Conservation (phyloP, 306 rosid genomes). For the Pyrus betulifolia region DNA sequence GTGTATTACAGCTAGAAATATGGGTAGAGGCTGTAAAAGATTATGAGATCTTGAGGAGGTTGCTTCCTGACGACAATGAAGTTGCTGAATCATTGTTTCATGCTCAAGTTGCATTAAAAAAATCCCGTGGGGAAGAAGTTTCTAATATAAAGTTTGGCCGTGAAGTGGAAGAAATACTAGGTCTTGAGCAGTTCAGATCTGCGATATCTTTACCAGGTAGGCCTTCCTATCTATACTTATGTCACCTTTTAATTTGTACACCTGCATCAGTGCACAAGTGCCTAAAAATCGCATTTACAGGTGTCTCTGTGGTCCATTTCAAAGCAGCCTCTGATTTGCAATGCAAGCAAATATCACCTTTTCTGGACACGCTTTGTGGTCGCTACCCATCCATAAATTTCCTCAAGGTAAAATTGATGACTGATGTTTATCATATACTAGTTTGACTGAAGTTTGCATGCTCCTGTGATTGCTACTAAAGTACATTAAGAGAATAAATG, state of each 20-base stretch:
- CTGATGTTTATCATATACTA: neutral
- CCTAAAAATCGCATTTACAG: constrained; percentile 26
- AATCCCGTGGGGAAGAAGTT: constrained; percentile 87
- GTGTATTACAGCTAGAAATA: constrained; percentile 61
- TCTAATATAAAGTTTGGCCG: constrained; percentile 76
- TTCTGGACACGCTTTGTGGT: constrained; percentile 60
- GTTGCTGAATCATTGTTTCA: constrained; percentile 88
- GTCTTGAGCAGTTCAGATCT: constrained; percentile 74
- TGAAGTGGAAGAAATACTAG: constrained; percentile 76
- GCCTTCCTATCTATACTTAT: neutral
- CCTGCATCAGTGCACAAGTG: neutral
- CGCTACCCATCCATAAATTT: constrained; percentile 84
- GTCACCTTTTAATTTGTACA: neutral
- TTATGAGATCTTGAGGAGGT: constrained; percentile 62
- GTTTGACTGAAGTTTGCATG: neutral
- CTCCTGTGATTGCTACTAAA: neutral
- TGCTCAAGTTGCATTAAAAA: constrained; percentile 79
- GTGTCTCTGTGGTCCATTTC: constrained; percentile 81
- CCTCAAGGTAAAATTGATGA: constrained; percentile 50
- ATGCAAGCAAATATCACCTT: constrained; percentile 75
- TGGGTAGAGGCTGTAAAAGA: constrained; percentile 85
- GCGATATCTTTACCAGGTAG: constrained; percentile 71
- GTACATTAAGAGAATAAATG: neutral
- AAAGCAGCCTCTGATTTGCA: constrained; percentile 52
- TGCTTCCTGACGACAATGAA: constrained; percentile 71